These are phyloP conservation scores for Colletotrichum theobromicola DNA, from an alignment of 2,329 filamentous ascomycete species.

Conservation along the genomic window DNA sequence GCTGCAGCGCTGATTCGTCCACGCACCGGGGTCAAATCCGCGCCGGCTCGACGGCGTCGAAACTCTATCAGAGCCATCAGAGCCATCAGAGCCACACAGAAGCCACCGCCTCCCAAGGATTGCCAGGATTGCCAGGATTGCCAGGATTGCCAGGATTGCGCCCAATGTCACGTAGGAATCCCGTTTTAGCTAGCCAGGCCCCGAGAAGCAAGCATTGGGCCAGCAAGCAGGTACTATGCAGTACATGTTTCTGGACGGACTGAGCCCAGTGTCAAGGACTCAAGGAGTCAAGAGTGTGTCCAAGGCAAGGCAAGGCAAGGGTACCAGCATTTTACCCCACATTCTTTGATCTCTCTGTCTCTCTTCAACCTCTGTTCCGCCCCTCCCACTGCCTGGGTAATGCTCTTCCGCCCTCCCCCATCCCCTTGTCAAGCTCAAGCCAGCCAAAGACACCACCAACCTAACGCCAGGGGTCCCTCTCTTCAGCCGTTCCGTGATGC, in stretches of 20 bases:
- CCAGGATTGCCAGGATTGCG: too few relatives aligned
- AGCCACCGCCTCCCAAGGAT: background rate
- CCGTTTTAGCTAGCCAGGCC: background rate
- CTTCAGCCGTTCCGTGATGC: background rate
- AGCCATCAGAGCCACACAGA: background rate
- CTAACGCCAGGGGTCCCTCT: background rate
- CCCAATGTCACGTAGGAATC: background rate
- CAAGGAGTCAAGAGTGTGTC: too few relatives aligned
- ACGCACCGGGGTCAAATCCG: background rate
- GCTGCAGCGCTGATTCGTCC: background rate
- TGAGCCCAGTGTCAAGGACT: too few relatives aligned
- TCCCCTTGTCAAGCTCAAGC: background rate
- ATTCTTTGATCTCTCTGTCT: background rate
- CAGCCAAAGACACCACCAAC: background rate
- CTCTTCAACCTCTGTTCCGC: background rate
- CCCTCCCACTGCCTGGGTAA: background rate
- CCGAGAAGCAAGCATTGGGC: background rate
- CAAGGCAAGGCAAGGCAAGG: too few relatives aligned
- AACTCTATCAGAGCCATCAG: conserved; percentile 5
- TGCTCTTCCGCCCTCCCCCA: background rate
- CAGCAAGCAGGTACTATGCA: too few relatives aligned
- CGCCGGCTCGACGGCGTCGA: background rate
- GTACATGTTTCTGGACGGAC: too few relatives aligned
- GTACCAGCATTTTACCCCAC: background rate
- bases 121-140: too few relatives aligned